Evolutionary conservation across 2,329 filamentous ascomycete species (phyloP).

Genomic region (Talaromyces sp.): DNA sequence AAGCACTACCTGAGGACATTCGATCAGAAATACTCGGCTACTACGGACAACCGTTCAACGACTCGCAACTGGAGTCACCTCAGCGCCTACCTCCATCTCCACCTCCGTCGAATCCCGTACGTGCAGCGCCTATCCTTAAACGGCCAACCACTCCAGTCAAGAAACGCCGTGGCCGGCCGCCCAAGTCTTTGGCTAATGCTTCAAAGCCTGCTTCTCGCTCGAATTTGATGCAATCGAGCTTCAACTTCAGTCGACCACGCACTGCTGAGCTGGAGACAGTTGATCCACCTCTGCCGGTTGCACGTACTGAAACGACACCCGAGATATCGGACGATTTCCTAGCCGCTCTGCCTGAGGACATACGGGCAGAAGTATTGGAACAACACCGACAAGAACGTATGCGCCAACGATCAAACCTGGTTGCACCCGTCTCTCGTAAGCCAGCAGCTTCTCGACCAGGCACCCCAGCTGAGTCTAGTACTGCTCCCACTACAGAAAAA

Average conservation of each 20-base stretch:
- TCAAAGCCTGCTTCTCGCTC: slow-evolving; percentile 50
- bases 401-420: slow-evolving; percentile 53
- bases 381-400: slow-evolving; percentile 65
- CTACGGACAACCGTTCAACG: slow-evolving; percentile 49
- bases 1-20: slow-evolving; percentile 79
- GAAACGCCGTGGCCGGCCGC: slow-evolving; percentile 53
- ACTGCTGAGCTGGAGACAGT: slow-evolving; percentile 21
- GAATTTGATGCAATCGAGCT: slow-evolving; percentile 70
- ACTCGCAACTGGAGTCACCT: slow-evolving; percentile 28
- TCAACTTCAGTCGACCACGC: slow-evolving; percentile 49
- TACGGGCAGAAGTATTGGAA: slow-evolving; percentile 72
- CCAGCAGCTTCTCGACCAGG: slow-evolving; percentile 19
- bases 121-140: slow-evolving; percentile 19
- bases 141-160: slow-evolving; percentile 65
- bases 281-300: slow-evolving; percentile 26
- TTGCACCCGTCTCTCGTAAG: slow-evolving; percentile 23
- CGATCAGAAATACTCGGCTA: slow-evolving; percentile 76
- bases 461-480: slow-evolving; percentile 18
- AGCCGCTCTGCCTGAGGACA: slow-evolving; percentile 75
- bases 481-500: slow-evolving; percentile 24
- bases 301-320: slow-evolving; percentile 27
- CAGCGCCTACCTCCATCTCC: slow-evolving; percentile 41
- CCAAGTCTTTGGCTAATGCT: slow-evolving; percentile 47
- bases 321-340: slow-evolving; percentile 69
- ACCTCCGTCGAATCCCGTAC: slow-evolving; percentile 3